Conservation (phyloP, 345 rosid genomes). For the Euphorbia peplus region DNA sequence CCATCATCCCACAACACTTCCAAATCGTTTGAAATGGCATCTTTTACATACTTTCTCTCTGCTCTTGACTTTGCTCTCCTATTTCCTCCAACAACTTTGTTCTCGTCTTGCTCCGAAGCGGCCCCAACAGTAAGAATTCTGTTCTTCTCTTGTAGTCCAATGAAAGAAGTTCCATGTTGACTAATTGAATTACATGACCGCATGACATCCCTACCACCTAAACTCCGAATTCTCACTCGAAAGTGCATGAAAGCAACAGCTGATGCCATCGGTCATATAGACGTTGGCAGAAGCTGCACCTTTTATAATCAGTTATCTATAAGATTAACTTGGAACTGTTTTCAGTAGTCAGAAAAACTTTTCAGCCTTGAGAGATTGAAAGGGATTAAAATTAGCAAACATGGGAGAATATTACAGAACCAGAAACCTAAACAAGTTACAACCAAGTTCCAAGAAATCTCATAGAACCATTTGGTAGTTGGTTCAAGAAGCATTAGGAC, state of each 20-base stretch:
- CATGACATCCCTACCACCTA: slow-evolving; percentile 33
- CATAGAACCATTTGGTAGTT: slow-evolving; percentile 3
- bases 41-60: slow-evolving; percentile 28
- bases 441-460: neutral
- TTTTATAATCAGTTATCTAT: neutral
- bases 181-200: slow-evolving; percentile 29
- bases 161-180: slow-evolving; percentile 39
- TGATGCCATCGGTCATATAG: slow-evolving; percentile 31
- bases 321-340: neutral
- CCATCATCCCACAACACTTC: slow-evolving; percentile 89
- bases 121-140: slow-evolving; percentile 2
- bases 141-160: slow-evolving; percentile 26
- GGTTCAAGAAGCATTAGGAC: neutral
- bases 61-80: slow-evolving; percentile 25
- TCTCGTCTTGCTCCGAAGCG: slow-evolving; percentile 3
- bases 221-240: slow-evolving; percentile 45
- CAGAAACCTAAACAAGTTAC: neutral
- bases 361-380: neutral
- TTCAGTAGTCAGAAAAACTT: neutral
- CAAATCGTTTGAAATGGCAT: slow-evolving; percentile 36
- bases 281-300: neutral
- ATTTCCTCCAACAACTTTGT: slow-evolving; percentile 31
- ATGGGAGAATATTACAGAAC: neutral
- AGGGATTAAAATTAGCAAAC: neutral
- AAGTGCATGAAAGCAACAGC: slow-evolving; percentile 29